Evolutionary conservation across 1,284 basidiomycete species (phyloP).

Genomic region (Papiliotrema flavescens): DNA sequence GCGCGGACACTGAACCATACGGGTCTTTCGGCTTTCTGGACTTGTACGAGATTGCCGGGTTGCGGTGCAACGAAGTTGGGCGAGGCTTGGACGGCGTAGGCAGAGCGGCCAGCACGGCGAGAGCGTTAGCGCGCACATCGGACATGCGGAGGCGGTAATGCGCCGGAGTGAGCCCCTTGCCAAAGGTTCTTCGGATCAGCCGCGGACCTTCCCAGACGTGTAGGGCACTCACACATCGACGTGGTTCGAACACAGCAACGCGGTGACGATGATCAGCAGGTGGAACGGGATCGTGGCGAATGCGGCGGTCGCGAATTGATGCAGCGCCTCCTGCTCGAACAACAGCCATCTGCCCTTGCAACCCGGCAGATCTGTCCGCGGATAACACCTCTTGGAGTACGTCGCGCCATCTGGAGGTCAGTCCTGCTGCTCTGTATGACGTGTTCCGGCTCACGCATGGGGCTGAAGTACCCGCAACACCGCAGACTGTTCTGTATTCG

Average conservation of each 20-base stretch:
- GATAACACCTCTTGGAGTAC: conserved; percentile 42
- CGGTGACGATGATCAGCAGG: conserved; percentile 32
- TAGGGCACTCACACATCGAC: conserved; percentile 21
- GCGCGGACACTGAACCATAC: neutral
- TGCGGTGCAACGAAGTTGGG: neutral
- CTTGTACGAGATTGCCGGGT: neutral
- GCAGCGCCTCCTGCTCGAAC: conserved; percentile 25
- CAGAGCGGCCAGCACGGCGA: conserved; percentile 5
- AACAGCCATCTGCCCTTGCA: conserved; percentile 40
- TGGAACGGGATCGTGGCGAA: conserved; percentile 37
- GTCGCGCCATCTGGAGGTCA: conserved; percentile 39
- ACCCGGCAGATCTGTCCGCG: conserved; percentile 39
- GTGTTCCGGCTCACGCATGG: conserved; percentile 28
- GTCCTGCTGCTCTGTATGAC: neutral
- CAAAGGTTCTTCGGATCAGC: conserved; percentile 11
- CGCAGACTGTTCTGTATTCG: conserved; percentile 35
- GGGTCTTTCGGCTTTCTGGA: neutral
- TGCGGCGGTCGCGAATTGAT: conserved; percentile 21
- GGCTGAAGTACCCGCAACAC: conserved; percentile 45
- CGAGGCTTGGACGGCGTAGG: neutral
- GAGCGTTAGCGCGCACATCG: conserved; percentile 13
- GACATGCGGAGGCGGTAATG: conserved; percentile 23
- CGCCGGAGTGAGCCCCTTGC: conserved; percentile 21
- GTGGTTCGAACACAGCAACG: conserved; percentile 35
- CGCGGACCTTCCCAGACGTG: neutral